Percentiles rank a stretch among this genome's conserved stretches.
phyloP scores from a whole-genome alignment of 495 filamentous ascomycete genomes.

The Xylaria nigripes region DNA sequence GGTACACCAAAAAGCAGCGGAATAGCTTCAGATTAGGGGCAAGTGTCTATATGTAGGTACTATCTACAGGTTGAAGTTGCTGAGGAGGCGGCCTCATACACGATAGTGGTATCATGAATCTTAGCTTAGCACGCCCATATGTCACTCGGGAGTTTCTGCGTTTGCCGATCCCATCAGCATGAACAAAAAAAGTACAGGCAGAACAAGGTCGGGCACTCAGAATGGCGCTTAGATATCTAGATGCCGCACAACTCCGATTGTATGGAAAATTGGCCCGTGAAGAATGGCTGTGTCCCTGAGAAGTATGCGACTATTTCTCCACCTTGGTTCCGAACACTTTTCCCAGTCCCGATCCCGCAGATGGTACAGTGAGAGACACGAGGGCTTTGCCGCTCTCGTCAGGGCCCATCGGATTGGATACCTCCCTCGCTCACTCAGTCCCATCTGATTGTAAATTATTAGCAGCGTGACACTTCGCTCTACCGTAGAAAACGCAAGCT shows the following conservation, averaged over 20 bases:
- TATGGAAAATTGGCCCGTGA: background rate
- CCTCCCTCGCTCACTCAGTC: conserved; percentile 25
- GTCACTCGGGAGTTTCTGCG: no score
- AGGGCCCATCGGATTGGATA: background rate
- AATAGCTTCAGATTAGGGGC: no score
- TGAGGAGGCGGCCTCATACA: no score
- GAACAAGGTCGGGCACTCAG: no score
- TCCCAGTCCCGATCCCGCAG: background rate
- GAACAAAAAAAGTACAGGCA: no score
- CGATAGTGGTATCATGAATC: no score
- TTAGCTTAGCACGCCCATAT: no score
- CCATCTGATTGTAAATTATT: conserved; percentile 33
- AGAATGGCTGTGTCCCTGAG: background rate
- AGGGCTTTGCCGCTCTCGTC: background rate
- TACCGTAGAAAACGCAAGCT: conserved; percentile 20
- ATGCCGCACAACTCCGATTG: background rate
- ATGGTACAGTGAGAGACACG: background rate
- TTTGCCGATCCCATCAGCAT: no score
- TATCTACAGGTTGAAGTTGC: no score
- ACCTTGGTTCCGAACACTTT: background rate
- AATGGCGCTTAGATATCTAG: no score
- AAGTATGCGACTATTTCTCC: background rate
- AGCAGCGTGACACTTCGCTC: background rate
- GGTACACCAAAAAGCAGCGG: no score
- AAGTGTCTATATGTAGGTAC: no score